These are phyloP conservation scores for Diplogelasinospora grovesii DNA, from an alignment of 495 filamentous ascomycete genomes.

Conservation along the genomic window DNA sequence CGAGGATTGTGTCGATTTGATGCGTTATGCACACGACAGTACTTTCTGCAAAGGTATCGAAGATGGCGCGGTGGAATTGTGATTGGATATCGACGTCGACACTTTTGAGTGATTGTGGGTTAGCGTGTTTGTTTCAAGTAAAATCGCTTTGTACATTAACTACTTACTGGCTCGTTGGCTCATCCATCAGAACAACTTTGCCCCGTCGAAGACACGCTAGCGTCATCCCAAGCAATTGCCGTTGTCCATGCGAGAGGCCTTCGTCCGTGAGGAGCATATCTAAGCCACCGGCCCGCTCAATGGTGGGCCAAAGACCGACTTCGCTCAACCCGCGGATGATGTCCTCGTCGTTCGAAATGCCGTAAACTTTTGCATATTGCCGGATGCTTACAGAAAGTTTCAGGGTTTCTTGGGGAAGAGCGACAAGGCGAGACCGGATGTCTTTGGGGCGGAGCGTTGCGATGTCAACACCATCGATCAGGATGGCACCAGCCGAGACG, in stretches of 20 bases:
- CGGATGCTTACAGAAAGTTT: slow-evolving; percentile 38
- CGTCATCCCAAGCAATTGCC: slow-evolving; percentile 56
- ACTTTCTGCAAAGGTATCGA: slow-evolving; percentile 26
- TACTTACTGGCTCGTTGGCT: slow-evolving; percentile 23
- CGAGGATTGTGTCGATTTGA: slow-evolving; percentile 32
- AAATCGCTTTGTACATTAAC: background rate
- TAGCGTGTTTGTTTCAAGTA: background rate
- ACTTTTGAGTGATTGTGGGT: slow-evolving; percentile 6
- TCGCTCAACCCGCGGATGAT: slow-evolving; percentile 31
- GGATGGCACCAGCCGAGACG: slow-evolving; percentile 21
- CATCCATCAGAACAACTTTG: slow-evolving; percentile 23
- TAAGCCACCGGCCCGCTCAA: slow-evolving; percentile 34
- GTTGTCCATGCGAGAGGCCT: slow-evolving; percentile 41
- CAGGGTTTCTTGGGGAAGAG: slow-evolving; percentile 41
- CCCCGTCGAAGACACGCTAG: slow-evolving; percentile 46
- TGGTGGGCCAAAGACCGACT: slow-evolving; percentile 33
- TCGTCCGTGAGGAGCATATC: slow-evolving; percentile 30
- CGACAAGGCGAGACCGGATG: slow-evolving; percentile 31
- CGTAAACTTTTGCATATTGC: slow-evolving; percentile 40
- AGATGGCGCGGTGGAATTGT: slow-evolving; percentile 21
- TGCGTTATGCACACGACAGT: slow-evolving; percentile 43
- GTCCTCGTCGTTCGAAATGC: slow-evolving; percentile 24
- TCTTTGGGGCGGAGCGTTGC: slow-evolving; percentile 23
- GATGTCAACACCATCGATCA: slow-evolving; percentile 32
- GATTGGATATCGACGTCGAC: slow-evolving; percentile 28